Conservation (phyloP, 75 land plant genomes). For the Larix kaempferi region DNA sequence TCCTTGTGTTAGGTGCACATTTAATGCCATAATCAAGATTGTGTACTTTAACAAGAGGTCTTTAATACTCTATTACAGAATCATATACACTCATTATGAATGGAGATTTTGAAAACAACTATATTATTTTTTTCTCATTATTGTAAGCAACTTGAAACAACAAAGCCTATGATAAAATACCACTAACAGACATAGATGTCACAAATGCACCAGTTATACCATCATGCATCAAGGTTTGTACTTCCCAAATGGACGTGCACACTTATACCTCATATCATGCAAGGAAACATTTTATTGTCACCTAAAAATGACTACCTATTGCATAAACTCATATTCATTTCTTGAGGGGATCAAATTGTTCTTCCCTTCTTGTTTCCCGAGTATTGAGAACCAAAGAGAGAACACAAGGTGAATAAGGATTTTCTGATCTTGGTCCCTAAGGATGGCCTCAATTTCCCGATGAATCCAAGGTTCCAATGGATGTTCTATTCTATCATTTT, state of each 20-base stretch:
- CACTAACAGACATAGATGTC: neutral
- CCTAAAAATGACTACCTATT: constrained; percentile 53
- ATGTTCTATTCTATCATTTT: constrained; percentile 27
- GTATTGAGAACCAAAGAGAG: constrained; percentile 35
- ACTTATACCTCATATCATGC: constrained; percentile 75
- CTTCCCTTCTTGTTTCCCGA: constrained; percentile 9
- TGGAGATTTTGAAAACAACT: constrained; percentile 47
- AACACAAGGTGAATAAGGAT: constrained; percentile 57
- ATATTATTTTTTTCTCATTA: no score
- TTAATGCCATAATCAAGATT: no score
- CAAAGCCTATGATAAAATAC: neutral
- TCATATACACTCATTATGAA: constrained; percentile 40
- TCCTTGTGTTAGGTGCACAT: no score
- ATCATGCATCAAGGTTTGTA: neutral
- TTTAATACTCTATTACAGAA: constrained; percentile 13
- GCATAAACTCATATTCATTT: constrained; percentile 24
- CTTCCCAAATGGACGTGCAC: neutral
- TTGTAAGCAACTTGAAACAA: neutral
- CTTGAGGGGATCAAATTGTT: neutral
- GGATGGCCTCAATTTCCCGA: constrained; percentile 65
- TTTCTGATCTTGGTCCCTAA: constrained; percentile 49
- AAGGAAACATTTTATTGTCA: constrained; percentile 47
- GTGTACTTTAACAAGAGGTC: neutral
- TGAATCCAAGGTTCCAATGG: constrained; percentile 68
- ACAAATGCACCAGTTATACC: neutral